Evolutionary conservation across 2,329 filamentous ascomycete species (phyloP), one percentile per base, ranked within the genome.

Genomic region (Diplodia corticola): DNA sequence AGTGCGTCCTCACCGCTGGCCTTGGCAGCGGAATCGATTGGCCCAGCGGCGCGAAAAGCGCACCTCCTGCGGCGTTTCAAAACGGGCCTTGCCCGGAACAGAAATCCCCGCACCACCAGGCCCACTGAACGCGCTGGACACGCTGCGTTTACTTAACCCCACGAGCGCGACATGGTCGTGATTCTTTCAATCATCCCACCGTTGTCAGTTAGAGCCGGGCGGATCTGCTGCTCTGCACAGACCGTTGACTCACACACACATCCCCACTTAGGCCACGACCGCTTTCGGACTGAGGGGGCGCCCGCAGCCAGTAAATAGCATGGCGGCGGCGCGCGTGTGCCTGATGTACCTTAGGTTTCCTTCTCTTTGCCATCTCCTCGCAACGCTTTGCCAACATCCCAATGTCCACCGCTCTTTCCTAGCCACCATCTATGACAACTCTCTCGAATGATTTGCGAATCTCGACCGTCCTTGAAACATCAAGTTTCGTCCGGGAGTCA

Each of bases 171-270:
- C 68, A 78, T 78, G 68, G 77, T 79, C 77, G 77, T 72, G 77
- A 77, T 75, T 49, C 51, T 46, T 30, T 59, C 54, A 40, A 59
- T 59, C 54, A 59, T 59, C 17, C 64, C 68, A 60, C 68, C 73
- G 37, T 75, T 72, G 73, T 76, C 69, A 60, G 71, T 70, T 70
- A 73, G 66, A 74, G 50, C 73, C 74, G 53, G 61, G 51, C 30
- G 37, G 69, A 61, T 65, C 50, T 53, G 37, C 35, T 57, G 51
- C 60, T 63, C 65, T 69, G 60, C 65, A 64, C 61, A 55, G 50
- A 40, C 69, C 69, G 71, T 77, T 79, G 78, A 80, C 76, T 80
- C 78, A 80, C 72, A 79, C 77, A 70, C 79, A 77, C 78, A 70
- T 75, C 73, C 73, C 44, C 60, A 64, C 76, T 61, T 49, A 33